Evolutionary conservation across 192 early-diverging fungal species (phyloP).

Genomic region (Podila minutissima): DNA sequence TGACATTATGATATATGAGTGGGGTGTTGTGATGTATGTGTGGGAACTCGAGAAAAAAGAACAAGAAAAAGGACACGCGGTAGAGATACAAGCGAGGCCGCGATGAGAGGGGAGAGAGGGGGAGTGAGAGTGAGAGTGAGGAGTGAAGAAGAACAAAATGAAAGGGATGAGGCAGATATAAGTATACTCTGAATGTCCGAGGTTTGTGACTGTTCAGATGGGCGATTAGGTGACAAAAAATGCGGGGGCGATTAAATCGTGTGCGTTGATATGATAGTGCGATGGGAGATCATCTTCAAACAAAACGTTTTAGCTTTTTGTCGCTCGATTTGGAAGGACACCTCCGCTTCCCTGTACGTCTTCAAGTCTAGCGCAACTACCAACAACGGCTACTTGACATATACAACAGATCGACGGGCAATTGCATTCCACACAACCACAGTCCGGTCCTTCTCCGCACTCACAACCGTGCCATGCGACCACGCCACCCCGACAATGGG

Average conservation of each 20-base stretch:
- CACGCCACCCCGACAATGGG: slow-evolving; percentile 77
- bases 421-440: slow-evolving; percentile 65
- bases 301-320: too few relatives aligned
- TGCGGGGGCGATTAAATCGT: too few relatives aligned
- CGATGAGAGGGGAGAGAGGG: not conserved
- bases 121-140: not conserved
- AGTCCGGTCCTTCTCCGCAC: slow-evolving; percentile 72
- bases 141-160: not conserved
- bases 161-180: not conserved
- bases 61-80: not conserved
- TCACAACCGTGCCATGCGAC: slow-evolving; percentile 69
- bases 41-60: not conserved
- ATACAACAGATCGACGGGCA: slow-evolving; percentile 29
- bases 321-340: too few relatives aligned
- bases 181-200: too few relatives aligned
- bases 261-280: too few relatives aligned
- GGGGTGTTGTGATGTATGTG: not conserved
- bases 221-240: too few relatives aligned
- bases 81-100: not conserved
- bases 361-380: too few relatives aligned
- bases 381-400: slow-evolving; percentile 16
- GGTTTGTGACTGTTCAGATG: too few relatives aligned
- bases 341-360: too few relatives aligned
- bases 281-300: too few relatives aligned
- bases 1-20: slow-evolving; percentile 5